Conservation (phyloP, 2,329 filamentous ascomycete species). For the Exophiala phaeomuriformis region DNA sequence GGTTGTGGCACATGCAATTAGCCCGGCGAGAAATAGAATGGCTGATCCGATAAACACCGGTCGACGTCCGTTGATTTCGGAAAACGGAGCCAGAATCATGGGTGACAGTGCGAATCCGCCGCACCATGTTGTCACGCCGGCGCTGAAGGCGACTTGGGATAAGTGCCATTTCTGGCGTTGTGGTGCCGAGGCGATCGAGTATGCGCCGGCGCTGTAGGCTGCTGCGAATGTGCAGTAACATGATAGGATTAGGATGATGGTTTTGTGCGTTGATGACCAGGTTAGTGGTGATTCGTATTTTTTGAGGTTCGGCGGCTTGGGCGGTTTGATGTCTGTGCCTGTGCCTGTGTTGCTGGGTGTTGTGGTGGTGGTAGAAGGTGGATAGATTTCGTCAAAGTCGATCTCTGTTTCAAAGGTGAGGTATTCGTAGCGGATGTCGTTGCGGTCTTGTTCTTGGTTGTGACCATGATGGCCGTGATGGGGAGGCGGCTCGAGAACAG, state of each 20-base stretch:
- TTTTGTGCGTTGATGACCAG: slow-evolving; percentile 66
- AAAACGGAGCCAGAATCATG: slow-evolving; percentile 82
- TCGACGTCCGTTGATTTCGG: slow-evolving; percentile 78
- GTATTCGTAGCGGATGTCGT: slow-evolving; percentile 49
- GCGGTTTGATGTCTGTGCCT: slow-evolving; percentile 15
- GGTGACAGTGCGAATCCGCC: slow-evolving; percentile 72
- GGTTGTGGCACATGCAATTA: slow-evolving; percentile 67
- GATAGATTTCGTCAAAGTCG: slow-evolving; percentile 38
- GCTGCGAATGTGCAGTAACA: slow-evolving; percentile 70
- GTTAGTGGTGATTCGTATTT: slow-evolving; percentile 63
- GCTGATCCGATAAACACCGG: slow-evolving; percentile 74
- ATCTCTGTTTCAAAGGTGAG: slow-evolving; percentile 56
- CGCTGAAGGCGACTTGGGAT: slow-evolving; percentile 57
- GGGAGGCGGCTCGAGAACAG: slow-evolving; percentile 6
- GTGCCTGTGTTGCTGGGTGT: not conserved
- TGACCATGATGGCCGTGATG: not conserved
- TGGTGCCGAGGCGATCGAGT: slow-evolving; percentile 60
- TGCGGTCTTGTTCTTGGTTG: slow-evolving; percentile 4
- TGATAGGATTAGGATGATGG: slow-evolving; percentile 62
- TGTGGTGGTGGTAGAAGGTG: not conserved
- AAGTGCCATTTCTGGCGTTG: slow-evolving; percentile 61
- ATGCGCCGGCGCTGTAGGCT: slow-evolving; percentile 74
- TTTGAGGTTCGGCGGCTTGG: slow-evolving; percentile 55
- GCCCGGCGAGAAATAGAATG: slow-evolving; percentile 56
- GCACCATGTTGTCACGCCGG: slow-evolving; percentile 73